Evolutionary conservation across 768 basidiomycete genomes (phyloP), one percentile per base, ranked within the genome.

Genomic region (Cyclocybe aegerita): DNA sequence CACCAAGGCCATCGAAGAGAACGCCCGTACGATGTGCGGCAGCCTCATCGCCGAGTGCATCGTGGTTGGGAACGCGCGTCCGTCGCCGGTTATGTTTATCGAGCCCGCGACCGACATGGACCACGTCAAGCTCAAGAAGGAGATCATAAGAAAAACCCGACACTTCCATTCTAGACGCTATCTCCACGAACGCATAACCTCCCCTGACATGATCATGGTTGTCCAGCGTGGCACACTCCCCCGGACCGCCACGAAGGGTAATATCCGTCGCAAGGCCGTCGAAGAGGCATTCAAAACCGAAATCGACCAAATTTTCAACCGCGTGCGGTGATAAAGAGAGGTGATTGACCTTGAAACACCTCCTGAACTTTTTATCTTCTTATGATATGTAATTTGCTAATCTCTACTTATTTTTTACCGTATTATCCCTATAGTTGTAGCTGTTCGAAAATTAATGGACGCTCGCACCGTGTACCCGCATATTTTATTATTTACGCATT

Each of bases 1-100:
- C 60, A 89, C 89, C 43, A 83, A 81, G 77, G 79, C 88, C 33
- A 89, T 92, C 59, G 89, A 91, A 67, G 87, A 92, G 54, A 86
- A 89, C 57, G 75, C 83, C 14, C 81, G 85, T 39, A 68, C 74
- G 34, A 83, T 79, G 54, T 92, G 89, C 64, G 77, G 70, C 2
- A 70, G 77, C 37, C 70, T 90, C 50, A 81, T 91, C 58, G 74
- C 80, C 5, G 84, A 87, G 53, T 90, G 88, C 69, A 74, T 90
- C 42, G 88, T 89, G 48, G 87, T 90, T 16, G 89, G 88, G 29
- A 77, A 79, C 47, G 87, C 86, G 33, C 82, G 88, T 14, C 86
- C 88, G 31, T 88, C 83, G 3, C 89, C 89, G 7, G 78, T 82
- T 11, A 77, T 91, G 62, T 88, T 91, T 67, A 73, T 91, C 38